Evolutionary conservation across 306 rosid species (phyloP).

Genomic region (Senna siamea): DNA sequence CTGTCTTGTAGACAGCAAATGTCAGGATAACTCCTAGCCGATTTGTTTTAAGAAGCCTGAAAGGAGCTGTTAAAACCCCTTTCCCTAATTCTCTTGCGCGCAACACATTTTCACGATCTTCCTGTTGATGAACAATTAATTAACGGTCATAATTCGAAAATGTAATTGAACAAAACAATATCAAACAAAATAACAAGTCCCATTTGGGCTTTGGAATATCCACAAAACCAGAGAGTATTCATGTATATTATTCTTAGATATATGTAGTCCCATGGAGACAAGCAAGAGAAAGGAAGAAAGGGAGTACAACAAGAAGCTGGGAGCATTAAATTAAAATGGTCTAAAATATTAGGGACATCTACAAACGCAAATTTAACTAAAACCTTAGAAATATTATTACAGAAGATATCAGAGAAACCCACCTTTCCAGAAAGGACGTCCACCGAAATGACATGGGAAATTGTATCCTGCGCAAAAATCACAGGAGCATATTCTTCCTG

Average conservation of each 20-base stretch:
- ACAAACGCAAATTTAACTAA: constrained; percentile 16
- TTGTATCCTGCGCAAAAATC: constrained; percentile 94
- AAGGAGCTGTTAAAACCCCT: constrained; percentile 95
- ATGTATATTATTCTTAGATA: not conserved
- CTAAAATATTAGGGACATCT: not conserved
- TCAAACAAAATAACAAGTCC: constrained; percentile 27
- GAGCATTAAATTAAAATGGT: constrained; percentile 5
- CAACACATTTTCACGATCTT: constrained; percentile 80
- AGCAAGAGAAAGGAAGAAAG: not conserved
- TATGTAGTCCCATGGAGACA: not conserved
- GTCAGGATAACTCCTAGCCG: constrained; percentile 95
- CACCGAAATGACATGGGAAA: constrained; percentile 85
- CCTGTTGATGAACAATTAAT: constrained; percentile 62
- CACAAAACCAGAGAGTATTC: constrained; percentile 17
- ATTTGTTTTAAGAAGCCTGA: constrained; percentile 80
- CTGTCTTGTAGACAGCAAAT: constrained; percentile 91
- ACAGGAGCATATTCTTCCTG: constrained; percentile 98
- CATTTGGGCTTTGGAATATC: not conserved
- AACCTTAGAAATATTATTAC: constrained; percentile 16
- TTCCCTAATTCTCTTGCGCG: constrained; percentile 95
- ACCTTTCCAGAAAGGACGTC: constrained; percentile 91
- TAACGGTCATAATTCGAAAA: constrained; percentile 18
- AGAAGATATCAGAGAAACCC: constrained; percentile 38
- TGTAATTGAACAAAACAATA: constrained; percentile 9
- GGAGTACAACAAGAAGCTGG: not conserved